These are phyloP conservation scores for Neltuma alba DNA, from an alignment of 306 rosid genomes.

Conservation along the genomic window DNA sequence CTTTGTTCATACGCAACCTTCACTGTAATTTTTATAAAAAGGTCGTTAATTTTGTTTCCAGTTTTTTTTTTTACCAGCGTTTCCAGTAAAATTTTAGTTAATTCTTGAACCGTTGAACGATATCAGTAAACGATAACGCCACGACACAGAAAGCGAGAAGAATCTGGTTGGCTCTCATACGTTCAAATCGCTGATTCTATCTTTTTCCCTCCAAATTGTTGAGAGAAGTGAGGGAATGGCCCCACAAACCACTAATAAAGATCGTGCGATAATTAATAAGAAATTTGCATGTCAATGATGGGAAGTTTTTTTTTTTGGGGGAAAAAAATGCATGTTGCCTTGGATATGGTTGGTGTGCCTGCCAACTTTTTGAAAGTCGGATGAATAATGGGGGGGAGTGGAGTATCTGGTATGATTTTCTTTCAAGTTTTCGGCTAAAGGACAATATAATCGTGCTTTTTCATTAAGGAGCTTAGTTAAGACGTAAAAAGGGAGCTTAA, in stretches of 20 bases:
- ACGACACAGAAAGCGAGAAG: background rate
- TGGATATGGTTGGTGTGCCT: slow-evolving; percentile 44
- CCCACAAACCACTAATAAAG: slow-evolving; percentile 43
- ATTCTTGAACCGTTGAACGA: background rate
- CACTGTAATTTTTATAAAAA: too few relatives aligned
- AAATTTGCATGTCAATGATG: slow-evolving; percentile 59
- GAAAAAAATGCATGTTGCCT: slow-evolving; percentile 49
- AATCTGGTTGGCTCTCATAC: slow-evolving; percentile 1
- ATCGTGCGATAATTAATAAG: slow-evolving; percentile 23
- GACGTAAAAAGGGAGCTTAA: slow-evolving; percentile 32
- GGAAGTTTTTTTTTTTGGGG: background rate
- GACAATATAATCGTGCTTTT: slow-evolving; percentile 37
- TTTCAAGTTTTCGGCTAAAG: slow-evolving; percentile 32
- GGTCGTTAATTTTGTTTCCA: background rate
- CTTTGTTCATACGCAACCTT: too few relatives aligned
- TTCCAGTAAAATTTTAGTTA: background rate
- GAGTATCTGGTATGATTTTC: slow-evolving; percentile 39
- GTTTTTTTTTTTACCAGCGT: too few relatives aligned
- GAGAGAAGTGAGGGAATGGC: slow-evolving; percentile 29
- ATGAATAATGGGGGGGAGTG: slow-evolving; percentile 34
- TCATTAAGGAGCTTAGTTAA: slow-evolving; percentile 28
- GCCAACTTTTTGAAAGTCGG: slow-evolving; percentile 44
- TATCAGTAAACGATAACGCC: background rate
- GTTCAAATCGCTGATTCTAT: slow-evolving; percentile 47
- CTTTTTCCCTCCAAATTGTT: slow-evolving; percentile 51